These are phyloP conservation scores for Amphichorda felina DNA, from an alignment of 2,329 filamentous ascomycete species.

Conservation along the genomic window DNA sequence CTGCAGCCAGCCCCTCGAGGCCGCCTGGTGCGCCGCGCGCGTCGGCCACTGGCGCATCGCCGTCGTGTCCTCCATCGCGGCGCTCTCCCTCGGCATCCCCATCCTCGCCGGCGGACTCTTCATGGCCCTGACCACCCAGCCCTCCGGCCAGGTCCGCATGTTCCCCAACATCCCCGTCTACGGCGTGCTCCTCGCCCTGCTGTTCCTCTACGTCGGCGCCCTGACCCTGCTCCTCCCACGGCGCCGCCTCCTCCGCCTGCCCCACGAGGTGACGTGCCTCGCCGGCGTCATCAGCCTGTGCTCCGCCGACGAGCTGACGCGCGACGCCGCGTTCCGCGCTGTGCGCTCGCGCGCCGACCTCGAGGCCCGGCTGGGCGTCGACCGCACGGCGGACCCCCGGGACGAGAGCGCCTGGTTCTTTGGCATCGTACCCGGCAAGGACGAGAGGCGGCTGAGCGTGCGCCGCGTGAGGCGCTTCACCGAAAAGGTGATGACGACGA, in stretches of 20 bases:
- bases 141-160: conserved; percentile 43
- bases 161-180: conserved; percentile 64
- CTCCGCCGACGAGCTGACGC: conserved; percentile 57
- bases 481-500: conserved; percentile 17
- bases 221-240: conserved; percentile 50
- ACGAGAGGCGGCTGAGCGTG: conserved; percentile 30
- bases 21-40: conserved; percentile 41
- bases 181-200: conserved; percentile 59
- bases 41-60: conserved; percentile 58
- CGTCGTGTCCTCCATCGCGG: conserved; percentile 43
- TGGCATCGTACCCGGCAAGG: conserved; percentile 25
- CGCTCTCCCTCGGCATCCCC: conserved; percentile 51
- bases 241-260: conserved; percentile 51
- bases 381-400: conserved; percentile 21
- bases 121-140: conserved; percentile 53
- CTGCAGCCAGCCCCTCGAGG: conserved; percentile 45
- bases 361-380: conserved; percentile 52
- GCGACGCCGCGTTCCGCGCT: conserved; percentile 62
- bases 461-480: conserved; percentile 32
- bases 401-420: conserved; percentile 42
- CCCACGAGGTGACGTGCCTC: conserved; percentile 60
- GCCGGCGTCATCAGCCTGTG: conserved; percentile 71
- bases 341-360: conserved; percentile 58
- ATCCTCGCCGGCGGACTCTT: conserved; percentile 60
- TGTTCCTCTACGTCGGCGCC: conserved; percentile 56